Base-by-base conservation (phyloP, 129 eudicot genomes). In the Pittosporum tobira region DNA sequence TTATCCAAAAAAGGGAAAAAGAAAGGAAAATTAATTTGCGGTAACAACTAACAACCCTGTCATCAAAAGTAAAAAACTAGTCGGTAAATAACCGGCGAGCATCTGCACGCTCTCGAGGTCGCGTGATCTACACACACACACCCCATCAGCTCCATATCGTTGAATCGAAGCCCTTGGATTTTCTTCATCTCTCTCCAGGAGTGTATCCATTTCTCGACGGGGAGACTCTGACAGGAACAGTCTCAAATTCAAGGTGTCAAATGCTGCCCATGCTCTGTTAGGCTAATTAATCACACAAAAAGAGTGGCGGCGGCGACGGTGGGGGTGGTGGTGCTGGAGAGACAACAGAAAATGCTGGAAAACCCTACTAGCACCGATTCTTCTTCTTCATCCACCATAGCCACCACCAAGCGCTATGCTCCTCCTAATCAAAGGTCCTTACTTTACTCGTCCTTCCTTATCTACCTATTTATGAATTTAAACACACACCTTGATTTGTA, bases 341-440 rank as follows among this genome's bases (percentile, higher is more conserved):
- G 16, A 15, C 2, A 9, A 55, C 11, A 65, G 25, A 74, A 44
- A 44, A 86, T 82, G 95, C 82, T 74, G 74, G 95, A 86, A 72
- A 82, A 79, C 75, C 87, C 87, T 71, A 75, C 62, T 11, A 31
- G 28, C 61, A 38, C 25, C 71, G 91, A 82, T 74, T 37, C 76
- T 44, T 60, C 74, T 18, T 72, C 82, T 29, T 25, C 80, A 26
- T 75, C 74, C 76, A 80, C 63, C 62, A 66, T 58, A 54, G 69
- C 83, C 77, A 72, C 82, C 62, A 74, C 79, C 74, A 86, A 77
- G 71, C 95, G 95, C 51, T 86, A 82, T 67, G 91, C 95, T 62
- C 95, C 84, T 26, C 95, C 95, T 57, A 82, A 76, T 69, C 95
- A 85, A 57, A 74, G 95, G 95, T 76, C 48, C 42, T 9, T 20